Percentiles rank a stretch among this genome's conserved stretches.
Evolutionary conservation across 768 basidiomycete genomes (phyloP).

Genomic region (Mycena metata): DNA sequence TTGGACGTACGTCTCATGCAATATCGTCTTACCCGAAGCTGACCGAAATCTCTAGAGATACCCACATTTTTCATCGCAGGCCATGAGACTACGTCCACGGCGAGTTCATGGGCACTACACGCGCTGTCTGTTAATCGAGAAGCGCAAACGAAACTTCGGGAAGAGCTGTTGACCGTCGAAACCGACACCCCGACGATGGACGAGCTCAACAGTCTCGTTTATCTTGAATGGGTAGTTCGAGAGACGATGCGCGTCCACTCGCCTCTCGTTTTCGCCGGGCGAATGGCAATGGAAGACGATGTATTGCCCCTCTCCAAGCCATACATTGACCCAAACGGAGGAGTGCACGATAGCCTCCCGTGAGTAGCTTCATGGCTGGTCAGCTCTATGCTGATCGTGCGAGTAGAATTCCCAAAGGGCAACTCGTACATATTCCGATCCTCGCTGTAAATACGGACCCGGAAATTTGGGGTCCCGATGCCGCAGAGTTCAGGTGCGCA

Average conservation of each 20-base stretch:
- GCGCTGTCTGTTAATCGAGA: conserved; percentile 53
- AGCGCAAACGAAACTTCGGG: conserved; percentile 58
- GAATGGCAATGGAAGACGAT: conserved; percentile 66
- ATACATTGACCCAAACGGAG: conserved; percentile 59
- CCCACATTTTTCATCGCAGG: conserved; percentile 59
- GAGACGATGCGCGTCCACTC: conserved; percentile 72
- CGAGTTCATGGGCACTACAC: conserved; percentile 58
- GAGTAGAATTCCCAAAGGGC: conserved; percentile 58
- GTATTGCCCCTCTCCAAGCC: conserved; percentile 64
- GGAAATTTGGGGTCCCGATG: conserved; percentile 74
- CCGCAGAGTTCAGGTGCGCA: conserved; percentile 69
- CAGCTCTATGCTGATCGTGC: neutral
- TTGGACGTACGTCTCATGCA: conserved; percentile 38
- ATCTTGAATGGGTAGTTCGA: conserved; percentile 65
- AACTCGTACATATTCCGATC: conserved; percentile 64
- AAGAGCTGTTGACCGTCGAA: conserved; percentile 54
- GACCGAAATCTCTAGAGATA: conserved; percentile 43
- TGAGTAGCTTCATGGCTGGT: neutral
- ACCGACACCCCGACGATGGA: conserved; percentile 59
- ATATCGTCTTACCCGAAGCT: neutral
- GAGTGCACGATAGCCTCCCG: conserved; percentile 53
- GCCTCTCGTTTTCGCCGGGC: conserved; percentile 59
- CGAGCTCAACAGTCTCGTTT: conserved; percentile 53
- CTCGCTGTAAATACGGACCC: conserved; percentile 64
- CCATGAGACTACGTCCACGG: conserved; percentile 35